phyloP scores from a whole-genome alignment of 768 basidiomycete genomes.

The Podaxis sp. region DNA sequence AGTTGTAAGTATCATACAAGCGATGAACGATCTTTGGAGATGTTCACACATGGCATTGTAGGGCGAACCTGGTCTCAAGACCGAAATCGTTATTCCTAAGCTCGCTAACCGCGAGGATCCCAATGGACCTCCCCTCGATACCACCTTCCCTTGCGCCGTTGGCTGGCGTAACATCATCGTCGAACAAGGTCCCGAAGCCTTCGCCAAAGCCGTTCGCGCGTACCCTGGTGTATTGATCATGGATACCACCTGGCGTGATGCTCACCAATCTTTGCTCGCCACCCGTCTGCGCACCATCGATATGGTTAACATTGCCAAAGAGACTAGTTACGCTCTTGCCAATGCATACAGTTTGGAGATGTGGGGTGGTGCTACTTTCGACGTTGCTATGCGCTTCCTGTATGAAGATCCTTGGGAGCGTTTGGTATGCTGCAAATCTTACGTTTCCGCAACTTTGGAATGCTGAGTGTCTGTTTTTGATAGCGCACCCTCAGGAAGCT shows the following conservation, averaged over 20 bases:
- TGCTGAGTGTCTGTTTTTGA: slow-evolving; percentile 17
- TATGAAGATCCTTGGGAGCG: slow-evolving; percentile 99
- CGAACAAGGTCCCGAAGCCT: slow-evolving; percentile 95
- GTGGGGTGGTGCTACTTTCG: slow-evolving; percentile 99
- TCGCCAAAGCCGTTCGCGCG: slow-evolving; percentile 95
- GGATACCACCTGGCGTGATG: slow-evolving; percentile 99
- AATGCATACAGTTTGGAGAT: slow-evolving; percentile 98
- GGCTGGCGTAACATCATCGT: slow-evolving; percentile 99
- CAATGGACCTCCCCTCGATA: slow-evolving; percentile 72
- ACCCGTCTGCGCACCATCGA: slow-evolving; percentile 95
- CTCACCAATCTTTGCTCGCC: slow-evolving; percentile 96
- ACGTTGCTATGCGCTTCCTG: slow-evolving; percentile 98
- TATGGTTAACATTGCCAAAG: slow-evolving; percentile 98
- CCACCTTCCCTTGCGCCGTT: slow-evolving; percentile 75
- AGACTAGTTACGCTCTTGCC: slow-evolving; percentile 91
- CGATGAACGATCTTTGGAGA: not conserved
- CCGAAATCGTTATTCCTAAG: slow-evolving; percentile 81
- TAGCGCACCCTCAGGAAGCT: slow-evolving; percentile 90
- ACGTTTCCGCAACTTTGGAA: not conserved
- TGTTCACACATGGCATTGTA: slow-evolving; percentile 20
- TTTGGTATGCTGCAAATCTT: slow-evolving; percentile 51
- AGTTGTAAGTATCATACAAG: slow-evolving; percentile 37
- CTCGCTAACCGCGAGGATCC: slow-evolving; percentile 80
- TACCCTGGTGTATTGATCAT: slow-evolving; percentile 95
- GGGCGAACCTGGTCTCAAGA: slow-evolving; percentile 93